These are phyloP conservation scores for Fusarium circinatum DNA, from an alignment of 2,329 filamentous ascomycete species.

Conservation along the genomic window DNA sequence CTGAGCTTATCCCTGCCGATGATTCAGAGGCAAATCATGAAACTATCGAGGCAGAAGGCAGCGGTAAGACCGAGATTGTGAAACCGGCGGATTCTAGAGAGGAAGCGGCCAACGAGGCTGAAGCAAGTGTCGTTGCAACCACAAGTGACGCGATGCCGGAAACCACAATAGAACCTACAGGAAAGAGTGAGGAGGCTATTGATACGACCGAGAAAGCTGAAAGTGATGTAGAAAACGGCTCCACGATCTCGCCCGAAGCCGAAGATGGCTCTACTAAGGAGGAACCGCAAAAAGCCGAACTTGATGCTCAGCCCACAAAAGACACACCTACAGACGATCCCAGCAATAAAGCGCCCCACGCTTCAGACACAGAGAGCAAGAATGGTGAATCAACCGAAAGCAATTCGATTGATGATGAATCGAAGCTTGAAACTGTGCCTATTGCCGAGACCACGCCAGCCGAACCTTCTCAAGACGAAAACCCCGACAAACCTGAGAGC, in stretches of 20 bases:
- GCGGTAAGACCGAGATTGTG: background rate
- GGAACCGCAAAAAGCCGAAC: background rate
- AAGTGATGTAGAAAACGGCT: background rate
- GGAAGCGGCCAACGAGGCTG: background rate
- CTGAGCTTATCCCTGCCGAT: background rate
- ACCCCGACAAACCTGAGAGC: slow-evolving; percentile 1
- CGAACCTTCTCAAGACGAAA: background rate
- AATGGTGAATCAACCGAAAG: background rate
- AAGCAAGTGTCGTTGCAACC: background rate
- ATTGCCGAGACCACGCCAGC: background rate
- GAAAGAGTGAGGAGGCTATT: background rate
- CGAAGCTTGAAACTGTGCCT: background rate
- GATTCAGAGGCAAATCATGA: background rate
- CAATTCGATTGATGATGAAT: background rate
- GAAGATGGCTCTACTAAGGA: slow-evolving; percentile 5
- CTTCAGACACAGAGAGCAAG: background rate
- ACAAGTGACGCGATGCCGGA: background rate
- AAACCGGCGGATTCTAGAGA: background rate
- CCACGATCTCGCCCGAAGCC: background rate
- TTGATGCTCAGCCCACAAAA: background rate
- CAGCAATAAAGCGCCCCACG: background rate
- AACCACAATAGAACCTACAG: background rate
- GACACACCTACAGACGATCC: background rate
- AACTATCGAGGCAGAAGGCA: background rate
- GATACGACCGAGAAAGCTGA: slow-evolving; percentile 1